Percentiles rank a stretch among this genome's conserved stretches.
Evolutionary conservation across 129 eudicot species (phyloP).

Genomic region (Escallonia rubra): DNA sequence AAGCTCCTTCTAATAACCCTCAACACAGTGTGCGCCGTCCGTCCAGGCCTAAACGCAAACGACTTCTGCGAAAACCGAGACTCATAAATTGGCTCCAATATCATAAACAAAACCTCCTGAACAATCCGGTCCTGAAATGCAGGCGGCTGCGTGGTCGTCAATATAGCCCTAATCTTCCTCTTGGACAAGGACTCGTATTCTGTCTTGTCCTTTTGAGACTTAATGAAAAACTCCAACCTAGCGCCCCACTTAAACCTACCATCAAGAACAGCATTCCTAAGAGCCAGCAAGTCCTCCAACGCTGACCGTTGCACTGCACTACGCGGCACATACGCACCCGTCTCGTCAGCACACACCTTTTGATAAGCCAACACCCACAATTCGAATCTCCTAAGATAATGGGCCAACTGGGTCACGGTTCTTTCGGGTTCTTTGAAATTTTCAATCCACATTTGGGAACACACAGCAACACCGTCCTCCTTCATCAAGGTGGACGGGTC

Average conservation of each 20-base stretch:
- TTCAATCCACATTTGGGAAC: conserved; percentile 78
- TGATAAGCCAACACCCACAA: conserved; percentile 90
- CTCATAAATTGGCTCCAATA: conserved; percentile 89
- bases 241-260: conserved; percentile 72
- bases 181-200: conserved; percentile 60
- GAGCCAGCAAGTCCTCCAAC: conserved; percentile 60
- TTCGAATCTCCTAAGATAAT: conserved; percentile 66
- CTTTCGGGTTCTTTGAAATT: conserved; percentile 57
- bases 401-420: conserved; percentile 53
- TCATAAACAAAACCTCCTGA: conserved; percentile 92
- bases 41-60: conserved; percentile 86
- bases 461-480: conserved; percentile 75
- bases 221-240: conserved; percentile 56
- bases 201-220: conserved; percentile 69
- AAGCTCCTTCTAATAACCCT: conserved; percentile 89
- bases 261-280: conserved; percentile 81
- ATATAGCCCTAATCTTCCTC: conserved; percentile 62
- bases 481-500: conserved; percentile 83
- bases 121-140: conserved; percentile 90
- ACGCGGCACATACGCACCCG: conserved; percentile 73
- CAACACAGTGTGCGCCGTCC: conserved; percentile 87
- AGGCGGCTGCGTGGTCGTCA: conserved; percentile 57
- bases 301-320: conserved; percentile 61
- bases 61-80: conserved; percentile 79
- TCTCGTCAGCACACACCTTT: conserved; percentile 75